Evolutionary conservation across 2,329 filamentous ascomycete genomes (phyloP).

Genomic region (Trichocomaceae sp.): DNA sequence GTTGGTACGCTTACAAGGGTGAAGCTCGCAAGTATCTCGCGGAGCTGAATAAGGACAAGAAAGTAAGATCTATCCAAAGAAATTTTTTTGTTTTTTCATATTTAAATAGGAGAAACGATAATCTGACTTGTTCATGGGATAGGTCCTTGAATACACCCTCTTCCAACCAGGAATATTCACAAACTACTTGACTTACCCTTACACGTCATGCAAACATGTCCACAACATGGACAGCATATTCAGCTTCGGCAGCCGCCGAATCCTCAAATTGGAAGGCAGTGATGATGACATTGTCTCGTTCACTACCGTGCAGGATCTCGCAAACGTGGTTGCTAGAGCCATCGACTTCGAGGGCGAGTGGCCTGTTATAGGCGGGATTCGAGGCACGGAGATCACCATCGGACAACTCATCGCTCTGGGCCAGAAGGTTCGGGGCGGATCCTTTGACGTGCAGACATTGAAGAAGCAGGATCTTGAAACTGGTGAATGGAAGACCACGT

Average conservation of each 20-base stretch:
- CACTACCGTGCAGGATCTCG: slow-evolving; percentile 33
- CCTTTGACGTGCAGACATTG: slow-evolving; percentile 24
- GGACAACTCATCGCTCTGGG: slow-evolving; percentile 28
- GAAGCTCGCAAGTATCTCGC: slow-evolving; percentile 45
- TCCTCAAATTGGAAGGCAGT: slow-evolving; percentile 25
- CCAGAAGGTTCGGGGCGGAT: slow-evolving; percentile 25
- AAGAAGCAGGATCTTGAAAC: slow-evolving; percentile 27
- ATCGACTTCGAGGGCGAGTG: slow-evolving; percentile 38
- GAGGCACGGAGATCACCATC: slow-evolving; percentile 26
- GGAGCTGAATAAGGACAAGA: slow-evolving; percentile 45
- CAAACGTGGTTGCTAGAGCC: slow-evolving; percentile 30
- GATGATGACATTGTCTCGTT: slow-evolving; percentile 26
- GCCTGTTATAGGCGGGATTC: slow-evolving; percentile 36
- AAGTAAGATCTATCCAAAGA: slow-evolving; percentile 23
- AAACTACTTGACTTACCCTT: slow-evolving; percentile 50
- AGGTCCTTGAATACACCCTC: slow-evolving; percentile 52
- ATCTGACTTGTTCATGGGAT: neutral
- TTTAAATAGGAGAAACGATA: neutral
- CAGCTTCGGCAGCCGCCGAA: slow-evolving; percentile 32
- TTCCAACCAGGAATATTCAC: slow-evolving; percentile 52
- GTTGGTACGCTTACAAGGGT: slow-evolving; percentile 49
- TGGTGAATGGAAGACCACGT: slow-evolving; percentile 21
- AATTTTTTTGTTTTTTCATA: too few relatives aligned
- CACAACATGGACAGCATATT: slow-evolving; percentile 26
- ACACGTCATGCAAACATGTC: slow-evolving; percentile 43